A percentile compares a stretch with the other conserved stretches of the same genome.
These are phyloP conservation scores for Neofusicoccum sp. DNA, from an alignment of 2,329 filamentous ascomycete species.

Conservation along the genomic window DNA sequence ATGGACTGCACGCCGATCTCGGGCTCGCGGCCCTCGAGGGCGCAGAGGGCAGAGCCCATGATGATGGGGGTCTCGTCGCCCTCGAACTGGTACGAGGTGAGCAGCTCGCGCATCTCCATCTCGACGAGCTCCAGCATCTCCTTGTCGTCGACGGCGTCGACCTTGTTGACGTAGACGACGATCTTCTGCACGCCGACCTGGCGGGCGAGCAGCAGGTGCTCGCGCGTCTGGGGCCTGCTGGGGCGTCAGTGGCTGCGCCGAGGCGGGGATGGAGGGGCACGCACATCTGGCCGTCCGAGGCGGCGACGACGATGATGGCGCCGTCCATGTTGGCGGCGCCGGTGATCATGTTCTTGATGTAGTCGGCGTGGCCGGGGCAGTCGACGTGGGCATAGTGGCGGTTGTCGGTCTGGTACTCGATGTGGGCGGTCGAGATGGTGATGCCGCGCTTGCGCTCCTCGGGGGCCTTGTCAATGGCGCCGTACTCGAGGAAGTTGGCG, in stretches of 20 bases:
- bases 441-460: slow-evolving; percentile 99
- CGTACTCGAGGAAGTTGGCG: slow-evolving; percentile 95
- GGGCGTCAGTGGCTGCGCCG: neutral
- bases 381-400: slow-evolving; percentile 99
- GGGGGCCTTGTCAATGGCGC: slow-evolving; percentile 96
- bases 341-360: slow-evolving; percentile 99
- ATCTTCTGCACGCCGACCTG: slow-evolving; percentile 98
- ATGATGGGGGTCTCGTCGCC: slow-evolving; percentile 97
- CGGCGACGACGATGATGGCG: slow-evolving; percentile 96
- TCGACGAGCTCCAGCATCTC: slow-evolving; percentile 99
- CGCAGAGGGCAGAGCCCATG: slow-evolving; percentile 94
- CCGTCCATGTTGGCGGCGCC: slow-evolving; percentile 99
- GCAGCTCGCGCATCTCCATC: slow-evolving; percentile 99
- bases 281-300: slow-evolving; percentile 95
- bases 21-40: slow-evolving; percentile 78
- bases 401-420: slow-evolving; percentile 92
- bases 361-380: slow-evolving; percentile 99
- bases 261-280: slow-evolving; percentile 20
- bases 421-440: slow-evolving; percentile 96
- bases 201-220: slow-evolving; percentile 94
- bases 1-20: slow-evolving; percentile 89
- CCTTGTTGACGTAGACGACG: slow-evolving; percentile 99
- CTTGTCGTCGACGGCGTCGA: slow-evolving; percentile 93
- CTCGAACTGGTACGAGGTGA: slow-evolving; percentile 91
- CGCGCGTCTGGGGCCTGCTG: slow-evolving; percentile 82